A percentile compares a stretch with the other conserved stretches of the same genome.
phyloP scores from a whole-genome alignment of 192 early-diverging fungal species.

The Mycoemilia scoparia region DNA sequence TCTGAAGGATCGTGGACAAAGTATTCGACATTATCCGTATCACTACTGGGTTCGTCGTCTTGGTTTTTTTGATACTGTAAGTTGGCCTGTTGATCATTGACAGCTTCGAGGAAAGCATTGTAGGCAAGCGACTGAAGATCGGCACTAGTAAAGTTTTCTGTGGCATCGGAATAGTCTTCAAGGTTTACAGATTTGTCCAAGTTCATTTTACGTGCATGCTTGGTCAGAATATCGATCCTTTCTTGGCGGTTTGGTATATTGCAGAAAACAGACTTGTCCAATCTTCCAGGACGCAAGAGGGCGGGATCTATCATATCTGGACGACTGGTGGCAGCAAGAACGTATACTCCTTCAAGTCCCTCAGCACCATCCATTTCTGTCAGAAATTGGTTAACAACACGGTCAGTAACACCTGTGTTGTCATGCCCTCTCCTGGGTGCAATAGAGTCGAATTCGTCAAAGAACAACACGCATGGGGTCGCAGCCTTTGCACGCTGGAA shows the following conservation, averaged over 20 bases:
- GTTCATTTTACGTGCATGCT: conserved; percentile 51
- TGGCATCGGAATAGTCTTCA: conserved; percentile 34
- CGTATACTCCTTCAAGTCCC: conserved; percentile 87
- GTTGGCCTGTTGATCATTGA: conserved; percentile 50
- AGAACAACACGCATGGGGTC: conserved; percentile 88
- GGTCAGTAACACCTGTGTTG: conserved; percentile 94
- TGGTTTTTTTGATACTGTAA: conserved; percentile 9
- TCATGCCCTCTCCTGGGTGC: conserved; percentile 94
- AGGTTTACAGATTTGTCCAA: conserved; percentile 48
- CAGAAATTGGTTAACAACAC: conserved; percentile 96
- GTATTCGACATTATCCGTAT: too few species aligned
- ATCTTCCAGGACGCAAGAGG: conserved; percentile 57
- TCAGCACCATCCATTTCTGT: conserved; percentile 99
- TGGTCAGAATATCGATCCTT: conserved; percentile 59
- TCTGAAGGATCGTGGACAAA: too few species aligned
- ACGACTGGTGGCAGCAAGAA: conserved; percentile 76
- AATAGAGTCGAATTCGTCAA: conserved; percentile 97
- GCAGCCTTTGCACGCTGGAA: conserved; percentile 88
- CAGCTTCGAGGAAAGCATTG: conserved; percentile 75
- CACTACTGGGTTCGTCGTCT: too few species aligned
- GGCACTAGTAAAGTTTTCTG: conserved; percentile 71
- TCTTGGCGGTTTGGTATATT: conserved; percentile 61
- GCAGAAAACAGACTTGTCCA: conserved; percentile 74
- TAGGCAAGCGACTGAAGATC: conserved; percentile 90
- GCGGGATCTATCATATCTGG: conserved; percentile 77